Evolutionary conservation across 768 basidiomycete genomes (phyloP), one percentile per base, ranked within the genome.

Genomic region (Leccinum rimulosum): DNA sequence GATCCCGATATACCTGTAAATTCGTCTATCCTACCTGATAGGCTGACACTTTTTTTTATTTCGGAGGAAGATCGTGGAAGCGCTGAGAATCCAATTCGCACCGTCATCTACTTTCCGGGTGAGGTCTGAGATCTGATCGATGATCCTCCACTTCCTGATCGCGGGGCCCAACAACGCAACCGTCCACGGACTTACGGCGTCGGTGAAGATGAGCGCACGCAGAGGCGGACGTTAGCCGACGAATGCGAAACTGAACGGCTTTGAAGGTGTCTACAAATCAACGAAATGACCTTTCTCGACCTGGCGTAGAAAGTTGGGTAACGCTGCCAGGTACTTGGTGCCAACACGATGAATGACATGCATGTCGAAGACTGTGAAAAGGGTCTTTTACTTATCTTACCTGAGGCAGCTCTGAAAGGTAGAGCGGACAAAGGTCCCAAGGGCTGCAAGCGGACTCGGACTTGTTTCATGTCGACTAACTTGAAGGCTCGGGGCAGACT

Each of bases 21-120:
- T 62, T 11, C 8, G 17, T 27, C 27, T 10, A 31, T 51, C 19
- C 35, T 25, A 25, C 25, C 52, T n/a, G 19, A n/a, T 45, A 25
- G 25, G 25, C 27, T n/a, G 7, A 36, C 40, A 14, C 33, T 0
- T 25, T 11, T 25, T 25, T 25, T 25, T 52, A 65, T 52, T 38
- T 40, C 17, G 45, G 40, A 15, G 50, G 35, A 38, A 72, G 68
- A 77, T 81, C 50, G 66, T 76, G 7, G 76, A 71, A 55, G 79
- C 79, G 73, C 70, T 31, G 71, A 77, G 59, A 74, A 74, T 53
- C 74, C 75, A 14, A 64, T 82, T 27, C 76, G 79, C 33, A 80
- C 80, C 6, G 76, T 79, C 48, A 77, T 80, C 52, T 66, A 76
- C 25, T 25, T 68, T 51, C 79, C 80, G 11, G 73, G 65, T 25